Conservation (phyloP, 139 green algal genomes). For the Closterium sp. region DNA sequence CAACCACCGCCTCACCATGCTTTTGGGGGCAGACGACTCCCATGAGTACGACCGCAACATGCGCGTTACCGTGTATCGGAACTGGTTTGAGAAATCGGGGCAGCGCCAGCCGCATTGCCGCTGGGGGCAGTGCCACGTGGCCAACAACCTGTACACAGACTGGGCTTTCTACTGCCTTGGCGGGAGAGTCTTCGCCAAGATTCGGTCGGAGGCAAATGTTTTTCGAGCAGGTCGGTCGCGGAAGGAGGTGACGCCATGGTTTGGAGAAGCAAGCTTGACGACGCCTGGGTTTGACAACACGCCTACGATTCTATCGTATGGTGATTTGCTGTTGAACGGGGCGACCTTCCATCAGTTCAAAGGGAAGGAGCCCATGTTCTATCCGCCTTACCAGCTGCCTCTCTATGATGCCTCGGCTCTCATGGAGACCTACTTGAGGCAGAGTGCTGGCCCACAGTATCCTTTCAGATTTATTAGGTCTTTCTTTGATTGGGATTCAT, state of each 20-base stretch:
- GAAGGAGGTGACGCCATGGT: slow-evolving; percentile 31
- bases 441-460: background rate
- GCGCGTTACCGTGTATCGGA: slow-evolving; percentile 12
- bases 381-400: background rate
- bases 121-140: slow-evolving; percentile 20
- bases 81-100: background rate
- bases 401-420: background rate
- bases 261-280: background rate
- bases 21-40: background rate
- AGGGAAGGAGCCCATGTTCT: background rate
- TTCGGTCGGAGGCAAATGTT: background rate
- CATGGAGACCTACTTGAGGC: background rate
- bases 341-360: slow-evolving; percentile 18
- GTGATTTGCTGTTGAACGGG: slow-evolving; percentile 17
- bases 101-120: slow-evolving; percentile 26
- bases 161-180: slow-evolving; percentile 27
- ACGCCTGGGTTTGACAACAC: slow-evolving; percentile 14
- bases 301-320: slow-evolving; percentile 5
- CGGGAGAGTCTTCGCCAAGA: slow-evolving; percentile 9
- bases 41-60: slow-evolving; percentile 12
- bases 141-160: slow-evolving; percentile 20
- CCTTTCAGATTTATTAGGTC: background rate
- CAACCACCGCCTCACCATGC: slow-evolving; percentile 8
- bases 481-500: background rate
- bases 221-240: background rate